These are phyloP conservation scores for Parathielavia hyrcaniae DNA, from an alignment of 495 filamentous ascomycete species.

Conservation along the genomic window DNA sequence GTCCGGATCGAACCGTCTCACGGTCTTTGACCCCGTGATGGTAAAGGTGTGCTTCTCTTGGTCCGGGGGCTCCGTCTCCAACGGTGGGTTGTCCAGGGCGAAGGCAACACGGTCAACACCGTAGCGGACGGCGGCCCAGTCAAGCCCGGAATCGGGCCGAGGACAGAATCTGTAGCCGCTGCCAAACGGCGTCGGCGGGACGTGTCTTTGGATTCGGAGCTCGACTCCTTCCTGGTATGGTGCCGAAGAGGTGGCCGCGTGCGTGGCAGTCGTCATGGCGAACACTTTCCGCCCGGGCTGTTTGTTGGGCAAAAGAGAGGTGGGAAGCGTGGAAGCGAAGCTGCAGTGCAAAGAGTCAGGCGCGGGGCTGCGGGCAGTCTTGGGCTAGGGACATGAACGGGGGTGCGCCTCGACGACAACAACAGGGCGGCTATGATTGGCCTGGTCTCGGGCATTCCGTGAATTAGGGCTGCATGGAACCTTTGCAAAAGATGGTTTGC, in stretches of 20 bases:
- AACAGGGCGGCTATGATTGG: too few species aligned
- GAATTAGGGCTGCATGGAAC: too few species aligned
- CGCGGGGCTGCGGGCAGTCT: too few species aligned
- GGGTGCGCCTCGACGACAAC: too few species aligned
- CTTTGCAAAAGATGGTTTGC: too few species aligned
- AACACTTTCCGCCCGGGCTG: too few species aligned
- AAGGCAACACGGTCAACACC: background rate
- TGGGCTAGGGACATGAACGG: too few species aligned
- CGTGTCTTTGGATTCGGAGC: background rate
- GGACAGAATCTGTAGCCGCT: background rate
- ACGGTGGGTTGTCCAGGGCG: background rate
- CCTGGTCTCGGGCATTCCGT: too few species aligned
- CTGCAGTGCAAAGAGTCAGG: too few species aligned
- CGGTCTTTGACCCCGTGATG: background rate
- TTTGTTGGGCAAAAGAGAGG: too few species aligned
- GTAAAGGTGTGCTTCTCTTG: background rate
- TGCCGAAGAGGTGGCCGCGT: background rate
- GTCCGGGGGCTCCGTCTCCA: background rate
- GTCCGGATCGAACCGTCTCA: background rate
- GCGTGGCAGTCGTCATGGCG: background rate
- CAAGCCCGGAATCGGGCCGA: background rate
- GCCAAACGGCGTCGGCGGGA: slow-evolving; percentile 1
- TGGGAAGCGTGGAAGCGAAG: too few species aligned
- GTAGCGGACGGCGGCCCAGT: background rate
- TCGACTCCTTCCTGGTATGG: slow-evolving; percentile 1